Evolutionary conservation across 2,329 filamentous ascomycete species (phyloP).

Genomic region (Talaromyces sp.): DNA sequence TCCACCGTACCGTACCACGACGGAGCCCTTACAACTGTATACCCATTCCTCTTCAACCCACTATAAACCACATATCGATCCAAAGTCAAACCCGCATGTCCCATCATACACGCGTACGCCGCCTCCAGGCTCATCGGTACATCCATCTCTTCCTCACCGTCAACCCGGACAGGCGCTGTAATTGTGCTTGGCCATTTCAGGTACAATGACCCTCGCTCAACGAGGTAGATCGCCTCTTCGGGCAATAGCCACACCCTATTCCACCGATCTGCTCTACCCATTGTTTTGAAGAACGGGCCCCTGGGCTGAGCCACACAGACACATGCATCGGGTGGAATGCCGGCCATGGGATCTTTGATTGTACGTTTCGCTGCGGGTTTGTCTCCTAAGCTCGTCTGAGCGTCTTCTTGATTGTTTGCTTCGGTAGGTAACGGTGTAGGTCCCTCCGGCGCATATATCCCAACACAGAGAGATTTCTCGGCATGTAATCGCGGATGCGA

Average conservation of each 20-base stretch:
- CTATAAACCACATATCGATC: conserved; percentile 87
- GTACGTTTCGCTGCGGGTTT: conserved; percentile 13
- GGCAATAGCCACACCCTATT: conserved; percentile 78
- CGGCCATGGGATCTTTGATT: conserved; percentile 20
- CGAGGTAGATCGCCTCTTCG: conserved; percentile 83
- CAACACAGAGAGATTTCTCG: conserved; percentile 65
- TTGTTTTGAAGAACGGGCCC: conserved; percentile 69
- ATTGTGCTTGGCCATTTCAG: conserved; percentile 70
- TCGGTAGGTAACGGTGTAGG: conserved; percentile 22
- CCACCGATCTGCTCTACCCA: conserved; percentile 66
- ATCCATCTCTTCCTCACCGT: conserved; percentile 56
- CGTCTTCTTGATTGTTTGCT: conserved; percentile 9
- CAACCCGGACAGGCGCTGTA: conserved; percentile 29
- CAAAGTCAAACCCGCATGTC: conserved; percentile 61
- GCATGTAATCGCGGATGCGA: conserved; percentile 72
- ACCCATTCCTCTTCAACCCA: conserved; percentile 77
- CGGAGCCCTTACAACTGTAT: conserved; percentile 71
- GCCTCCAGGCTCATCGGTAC: conserved; percentile 89
- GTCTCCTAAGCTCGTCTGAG: conserved; percentile 10
- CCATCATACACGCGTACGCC: conserved; percentile 81
- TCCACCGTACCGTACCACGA: conserved; percentile 39
- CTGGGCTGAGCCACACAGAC: conserved; percentile 70
- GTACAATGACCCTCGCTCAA: conserved; percentile 84
- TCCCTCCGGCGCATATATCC: conserved; percentile 68
- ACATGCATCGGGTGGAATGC: conserved; percentile 33